Evolutionary conservation across 1,139 yeast genomes (phyloP), one percentile per base, ranked within the genome.

Genomic region (Taphrina pruni): DNA sequence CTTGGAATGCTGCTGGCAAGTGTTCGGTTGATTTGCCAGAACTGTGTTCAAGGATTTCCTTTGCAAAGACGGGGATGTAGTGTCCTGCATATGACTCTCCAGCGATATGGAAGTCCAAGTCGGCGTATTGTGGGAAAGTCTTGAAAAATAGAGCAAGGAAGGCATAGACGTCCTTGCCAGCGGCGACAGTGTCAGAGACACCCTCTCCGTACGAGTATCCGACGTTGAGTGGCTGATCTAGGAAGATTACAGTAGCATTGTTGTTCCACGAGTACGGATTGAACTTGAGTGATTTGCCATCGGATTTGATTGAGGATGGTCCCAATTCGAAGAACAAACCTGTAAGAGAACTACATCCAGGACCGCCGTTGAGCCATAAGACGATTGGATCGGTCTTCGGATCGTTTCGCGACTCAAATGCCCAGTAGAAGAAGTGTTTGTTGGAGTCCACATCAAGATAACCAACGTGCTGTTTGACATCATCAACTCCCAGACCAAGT

Each of bases 71-170:
- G 43, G 98, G 99, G 74, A 94, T 92, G 80, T 94, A 94, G 79
- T 94, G 98, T 72, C 99, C 99, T 69, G 97, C 99, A 78, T 94
- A 94, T n/a, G 97, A 90, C 81, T 94, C 98, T 75, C 98, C 99
- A 61, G 98, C 96, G 80, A 94, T 92, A 80, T 93, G 98, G 88
- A 94, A 92, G 68, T 85, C 87, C 71, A 85, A 83, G 50, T 85
- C 79, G 64, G 84, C 79, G 81, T 89, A 91, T 80, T 93, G 86
- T 57, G 97, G 96, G 85, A 92, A 94, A 78, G 90, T 90, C 79
- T 89, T 85, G 84, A 89, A 94, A 83, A 94, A 94, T 77, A 93
- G 84, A 77, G 89, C 88, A 79, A 94, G 84, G 80, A 94, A 93
- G 0, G 97, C 96, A 75, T 90, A 90, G 45, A 92, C 97, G 77